Evolutionary conservation across 345 rosid species (phyloP).

Genomic region (Geranium rotundifolium): DNA sequence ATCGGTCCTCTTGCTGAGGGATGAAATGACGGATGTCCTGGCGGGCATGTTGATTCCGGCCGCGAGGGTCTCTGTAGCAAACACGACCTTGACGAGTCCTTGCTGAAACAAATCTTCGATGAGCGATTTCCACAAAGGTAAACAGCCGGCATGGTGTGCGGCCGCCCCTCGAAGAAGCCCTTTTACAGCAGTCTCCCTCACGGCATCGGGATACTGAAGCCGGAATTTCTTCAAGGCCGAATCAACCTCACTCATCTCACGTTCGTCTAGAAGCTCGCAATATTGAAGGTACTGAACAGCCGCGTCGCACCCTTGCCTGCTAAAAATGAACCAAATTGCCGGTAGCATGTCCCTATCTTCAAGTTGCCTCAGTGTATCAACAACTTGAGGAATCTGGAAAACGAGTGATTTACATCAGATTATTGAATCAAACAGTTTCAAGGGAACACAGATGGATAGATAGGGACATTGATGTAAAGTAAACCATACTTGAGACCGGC

Average conservation of each 20-base stretch:
- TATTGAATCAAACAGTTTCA: conserved; percentile 6
- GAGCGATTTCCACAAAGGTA: conserved; percentile 91
- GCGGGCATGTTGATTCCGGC: conserved; percentile 99
- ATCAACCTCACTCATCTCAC: conserved; percentile 80
- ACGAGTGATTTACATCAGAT: conserved; percentile 6
- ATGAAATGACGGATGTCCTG: conserved; percentile 78
- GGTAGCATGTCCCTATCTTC: conserved; percentile 76
- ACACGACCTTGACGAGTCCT: conserved; percentile 87
- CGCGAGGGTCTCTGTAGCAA: conserved; percentile 95
- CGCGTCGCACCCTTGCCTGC: conserved; percentile 90
- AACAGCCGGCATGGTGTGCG: conserved; percentile 98
- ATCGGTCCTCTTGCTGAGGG: conserved; percentile 65
- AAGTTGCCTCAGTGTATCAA: conserved; percentile 70
- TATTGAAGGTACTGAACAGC: conserved; percentile 83
- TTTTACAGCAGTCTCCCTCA: conserved; percentile 70
- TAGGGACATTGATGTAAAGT: conserved; percentile 4
- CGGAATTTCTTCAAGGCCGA: conserved; percentile 73
- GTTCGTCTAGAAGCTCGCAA: conserved; percentile 62
- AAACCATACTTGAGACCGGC: conserved; percentile 62
- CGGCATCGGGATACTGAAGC: conserved; percentile 82
- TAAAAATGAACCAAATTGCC: conserved; percentile 92
- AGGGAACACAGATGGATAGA: conserved; percentile 3
- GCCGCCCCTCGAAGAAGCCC: conserved; percentile 82
- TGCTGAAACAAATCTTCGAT: conserved; percentile 81
- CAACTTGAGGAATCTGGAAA: conserved; percentile 73